Evolutionary conservation across 129 eudicot genomes (phyloP), one percentile per base, ranked within the genome.

Genomic region (Pseudognaphalium luteoalbum): DNA sequence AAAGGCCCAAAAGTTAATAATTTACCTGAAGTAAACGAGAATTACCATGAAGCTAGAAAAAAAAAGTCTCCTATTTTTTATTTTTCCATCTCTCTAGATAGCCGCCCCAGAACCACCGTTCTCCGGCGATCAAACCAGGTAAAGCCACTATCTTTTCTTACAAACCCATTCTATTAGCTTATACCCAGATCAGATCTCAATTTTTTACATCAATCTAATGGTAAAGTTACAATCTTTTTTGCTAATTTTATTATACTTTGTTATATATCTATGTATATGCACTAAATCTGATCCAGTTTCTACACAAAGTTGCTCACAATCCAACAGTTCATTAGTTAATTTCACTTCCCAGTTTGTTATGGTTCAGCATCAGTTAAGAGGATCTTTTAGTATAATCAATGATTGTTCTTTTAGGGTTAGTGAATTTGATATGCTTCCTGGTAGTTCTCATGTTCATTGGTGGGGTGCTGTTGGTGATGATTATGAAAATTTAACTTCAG

Each of bases 291-390:
- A 80, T 80, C 78, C 72, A 29, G 19, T 29, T 59, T 69, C 75
- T 30, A 10, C 83, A 10, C 73, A 65, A 80, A 80, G 44, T 66
- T 91, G 97, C 70, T 59, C 90, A 4, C 70, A 83, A 65, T 74
- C 90, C 76, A 85, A 83, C 66, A 65, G 89, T 65, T 79, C 88
- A 29, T 74, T 91, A 66, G 75, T 83, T 57, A 87, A 91, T 78
- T 87, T 76, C 71, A 78, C 79, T 72, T 71, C 96, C 44, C 90
- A 87, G 19, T 94, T 94, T 62, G 79, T 70, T 52, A 91, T 91
- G 97, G 87, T 87, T 57, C 98, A 94, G 58, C 97, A 91, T 83
- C 98, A 94, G 76, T 74, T 94, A 60, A 83, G 98, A 72, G 98
- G 98, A 4, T 73, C 78, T 30, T 78, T 94, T 70, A 81, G 87